Base-by-base conservation (phyloP, 345 rosid species). In the Sapria himalayana region DNA sequence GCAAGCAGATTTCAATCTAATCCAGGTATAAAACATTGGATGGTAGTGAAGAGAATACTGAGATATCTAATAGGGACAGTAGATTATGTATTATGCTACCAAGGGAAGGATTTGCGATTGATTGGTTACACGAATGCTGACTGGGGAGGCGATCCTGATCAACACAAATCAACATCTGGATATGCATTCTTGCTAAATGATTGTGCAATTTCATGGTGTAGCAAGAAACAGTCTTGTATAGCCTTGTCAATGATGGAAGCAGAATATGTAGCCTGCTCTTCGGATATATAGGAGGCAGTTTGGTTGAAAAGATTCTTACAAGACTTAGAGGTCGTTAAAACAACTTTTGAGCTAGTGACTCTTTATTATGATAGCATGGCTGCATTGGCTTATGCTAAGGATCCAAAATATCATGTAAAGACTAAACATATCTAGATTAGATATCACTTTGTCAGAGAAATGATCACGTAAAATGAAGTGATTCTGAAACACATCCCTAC, bases 341-440 rank as follows among this genome's bases (percentile, higher is more conserved):
- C 14, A 12, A 2, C 19, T 25, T 8, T 6, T 19, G 29, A 10
- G 2, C 21, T 9, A 5, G 8, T 37, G 31, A 37, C 31, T 5
- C 29, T 38, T 9, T 15, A 45, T 31, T 45, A 19, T 9, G 27
- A 38, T 32, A 31, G 13, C 15, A 16, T 25, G 43, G 43, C 12
- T 3, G 19, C 9, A 5, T 6, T 53, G 8, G 3, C 51, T 45
- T 31, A 14, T 9, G 15, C 24, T 1, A 31, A 50, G n/a, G 27
- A 39, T 13, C 31, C 37, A 4, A 48, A 40, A 19, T 40, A 48
- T 15, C 60, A 48, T 37, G 40, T 2, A 1, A 55, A 32, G 23
- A 34, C 43, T 25, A 55, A 42, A 29, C 52, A 46, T 13, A 55
- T 55, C 2, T 7, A 42, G 11, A 17, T 32, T 1, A 31, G 8